Evolutionary conservation across 2,329 filamentous ascomycete species (phyloP).

Genomic region (Aspergillus neotritici): DNA sequence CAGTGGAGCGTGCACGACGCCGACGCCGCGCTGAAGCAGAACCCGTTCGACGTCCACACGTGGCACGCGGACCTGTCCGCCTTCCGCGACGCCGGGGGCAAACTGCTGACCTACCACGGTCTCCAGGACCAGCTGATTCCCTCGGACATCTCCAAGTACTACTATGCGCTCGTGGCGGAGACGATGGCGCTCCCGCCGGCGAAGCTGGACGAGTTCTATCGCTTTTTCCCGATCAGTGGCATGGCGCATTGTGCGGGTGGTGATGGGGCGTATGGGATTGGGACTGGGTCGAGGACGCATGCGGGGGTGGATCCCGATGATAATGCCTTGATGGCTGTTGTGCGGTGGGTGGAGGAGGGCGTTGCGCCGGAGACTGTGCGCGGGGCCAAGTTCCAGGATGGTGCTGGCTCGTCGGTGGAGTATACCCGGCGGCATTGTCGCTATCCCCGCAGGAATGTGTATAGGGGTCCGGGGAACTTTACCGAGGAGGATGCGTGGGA

Average conservation of each 20-base stretch:
- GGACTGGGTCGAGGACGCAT: conserved; percentile 22
- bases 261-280: conserved; percentile 41
- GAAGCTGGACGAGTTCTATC: conserved; percentile 38
- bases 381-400: conserved; percentile 44
- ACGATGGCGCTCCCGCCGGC: conserved; percentile 30
- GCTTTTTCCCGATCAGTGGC: conserved; percentile 51
- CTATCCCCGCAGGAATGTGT: conserved; percentile 31
- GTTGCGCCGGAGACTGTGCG: conserved; percentile 35
- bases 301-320: conserved; percentile 29
- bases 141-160: conserved; percentile 48
- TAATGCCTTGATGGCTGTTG: conserved; percentile 47
- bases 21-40: conserved; percentile 28
- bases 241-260: conserved; percentile 48
- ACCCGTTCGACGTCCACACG: conserved; percentile 49
- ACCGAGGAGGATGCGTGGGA: conserved; percentile 32
- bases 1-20: conserved; percentile 37
- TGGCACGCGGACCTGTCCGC: conserved; percentile 44
- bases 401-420: conserved; percentile 32
- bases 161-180: conserved; percentile 42
- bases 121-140: conserved; percentile 48
- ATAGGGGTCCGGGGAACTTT: conserved; percentile 27
- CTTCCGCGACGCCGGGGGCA: conserved; percentile 42
- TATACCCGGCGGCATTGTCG: conserved; percentile 46
- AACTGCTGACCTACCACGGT: conserved; percentile 41
- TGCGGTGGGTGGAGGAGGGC: conserved; percentile 46